phyloP scores from a whole-genome alignment of 208 protist species.

The Cochliopodium minus region DNA sequence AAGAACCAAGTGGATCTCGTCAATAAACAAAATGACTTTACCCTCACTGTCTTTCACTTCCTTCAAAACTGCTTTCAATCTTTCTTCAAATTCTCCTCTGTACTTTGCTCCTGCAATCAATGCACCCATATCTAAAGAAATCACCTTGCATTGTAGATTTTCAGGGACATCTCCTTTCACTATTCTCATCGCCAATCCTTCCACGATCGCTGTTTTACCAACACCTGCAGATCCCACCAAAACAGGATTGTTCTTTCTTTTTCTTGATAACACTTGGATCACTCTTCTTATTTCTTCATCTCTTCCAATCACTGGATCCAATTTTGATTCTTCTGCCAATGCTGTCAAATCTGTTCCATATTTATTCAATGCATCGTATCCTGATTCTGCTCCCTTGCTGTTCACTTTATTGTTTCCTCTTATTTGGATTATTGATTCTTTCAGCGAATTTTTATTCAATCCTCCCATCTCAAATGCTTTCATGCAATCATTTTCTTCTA shows the following conservation, averaged over 20 bases:
- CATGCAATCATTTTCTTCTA: background rate
- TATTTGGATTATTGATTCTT: background rate
- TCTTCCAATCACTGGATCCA: slow-evolving; percentile 94
- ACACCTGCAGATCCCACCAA: slow-evolving; percentile 88
- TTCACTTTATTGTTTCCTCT: slow-evolving; percentile 6
- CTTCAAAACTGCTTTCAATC: slow-evolving; percentile 93
- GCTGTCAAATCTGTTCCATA: slow-evolving; percentile 84
- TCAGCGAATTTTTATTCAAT: background rate
- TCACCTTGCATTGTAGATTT: slow-evolving; percentile 54
- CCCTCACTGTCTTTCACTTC: slow-evolving; percentile 82
- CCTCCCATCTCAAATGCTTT: background rate
- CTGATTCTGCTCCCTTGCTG: background rate
- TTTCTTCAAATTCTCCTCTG: slow-evolving; percentile 97
- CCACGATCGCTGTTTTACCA: slow-evolving; percentile 72
- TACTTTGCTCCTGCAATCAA: slow-evolving; percentile 96
- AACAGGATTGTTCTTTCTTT: slow-evolving; percentile 99
- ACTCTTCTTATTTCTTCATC: slow-evolving; percentile 93
- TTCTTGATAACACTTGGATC: slow-evolving; percentile 78
- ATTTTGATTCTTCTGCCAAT: slow-evolving; percentile 63
- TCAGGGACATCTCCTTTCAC: slow-evolving; percentile 68
- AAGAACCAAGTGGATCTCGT: slow-evolving; percentile 94
- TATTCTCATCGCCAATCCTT: slow-evolving; percentile 70
- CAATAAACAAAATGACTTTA: slow-evolving; percentile 97
- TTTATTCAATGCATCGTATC: slow-evolving; percentile 64
- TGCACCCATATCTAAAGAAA: slow-evolving; percentile 88